phyloP scores from a whole-genome alignment of 106 monocot genomes.

The Alisma plantagoaquatica region DNA sequence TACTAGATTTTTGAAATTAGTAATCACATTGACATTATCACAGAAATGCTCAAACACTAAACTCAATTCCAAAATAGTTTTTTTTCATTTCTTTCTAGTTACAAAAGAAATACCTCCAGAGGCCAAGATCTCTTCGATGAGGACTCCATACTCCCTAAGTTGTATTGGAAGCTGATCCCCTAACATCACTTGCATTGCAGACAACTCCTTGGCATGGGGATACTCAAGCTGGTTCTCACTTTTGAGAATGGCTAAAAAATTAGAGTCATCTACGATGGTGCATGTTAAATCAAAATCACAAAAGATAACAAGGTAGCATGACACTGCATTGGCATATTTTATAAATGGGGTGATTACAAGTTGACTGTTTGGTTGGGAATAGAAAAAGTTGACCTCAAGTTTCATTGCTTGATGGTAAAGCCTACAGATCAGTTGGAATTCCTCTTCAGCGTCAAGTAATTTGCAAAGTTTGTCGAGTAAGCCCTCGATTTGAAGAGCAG shows the following conservation, averaged over 20 bases:
- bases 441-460: slow-evolving; percentile 73
- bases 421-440: slow-evolving; percentile 69
- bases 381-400: slow-evolving; percentile 79
- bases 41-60: slow-evolving; percentile 25
- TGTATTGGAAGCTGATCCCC: slow-evolving; percentile 67
- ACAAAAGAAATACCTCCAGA: slow-evolving; percentile 52
- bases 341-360: slow-evolving; percentile 55
- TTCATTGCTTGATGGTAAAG: slow-evolving; percentile 77
- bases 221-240: slow-evolving; percentile 9
- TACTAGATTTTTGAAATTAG: not conserved
- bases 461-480: slow-evolving; percentile 86
- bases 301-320: slow-evolving; percentile 43
- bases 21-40: not conserved
- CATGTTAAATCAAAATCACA: slow-evolving; percentile 98
- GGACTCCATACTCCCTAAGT: too few species aligned
- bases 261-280: slow-evolving; percentile 75
- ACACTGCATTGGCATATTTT: slow-evolving; percentile 24
- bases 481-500: slow-evolving; percentile 64
- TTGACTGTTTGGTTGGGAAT: slow-evolving; percentile 43
- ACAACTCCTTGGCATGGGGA: slow-evolving; percentile 13
- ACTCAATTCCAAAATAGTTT: slow-evolving; percentile 47
- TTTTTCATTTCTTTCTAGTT: slow-evolving; percentile 58
- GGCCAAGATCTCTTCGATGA: too few species aligned
- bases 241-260: slow-evolving; percentile 66
- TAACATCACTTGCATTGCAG: slow-evolving; percentile 40